Percentiles rank a stretch among this genome's conserved stretches.
Conservation (phyloP, 345 rosid species). For the Microthlaspi erraticum region DNA sequence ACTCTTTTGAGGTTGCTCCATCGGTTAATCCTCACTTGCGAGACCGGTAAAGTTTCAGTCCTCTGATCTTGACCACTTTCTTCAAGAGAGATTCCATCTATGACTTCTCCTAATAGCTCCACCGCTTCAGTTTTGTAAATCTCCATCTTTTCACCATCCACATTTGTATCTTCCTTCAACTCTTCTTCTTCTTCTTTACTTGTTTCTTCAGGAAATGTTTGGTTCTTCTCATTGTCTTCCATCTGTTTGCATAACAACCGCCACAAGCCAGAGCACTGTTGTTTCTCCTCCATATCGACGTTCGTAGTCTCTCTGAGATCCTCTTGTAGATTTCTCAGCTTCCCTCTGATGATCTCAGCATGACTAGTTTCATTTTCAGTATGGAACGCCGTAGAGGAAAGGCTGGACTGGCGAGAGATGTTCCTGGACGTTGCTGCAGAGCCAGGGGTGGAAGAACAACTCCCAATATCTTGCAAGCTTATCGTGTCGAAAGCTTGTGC, state of each 20-base stretch:
- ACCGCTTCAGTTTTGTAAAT: constrained; percentile 67
- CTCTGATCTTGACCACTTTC: constrained; percentile 56
- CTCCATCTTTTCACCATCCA: constrained; percentile 47
- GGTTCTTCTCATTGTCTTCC: constrained; percentile 58
- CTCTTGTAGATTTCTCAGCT: constrained; percentile 38
- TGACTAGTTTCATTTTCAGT: constrained; percentile 34
- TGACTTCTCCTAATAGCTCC: constrained; percentile 82
- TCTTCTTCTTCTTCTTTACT: constrained; percentile 41
- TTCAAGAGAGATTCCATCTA: constrained; percentile 73
- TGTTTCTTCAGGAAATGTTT: constrained; percentile 43
- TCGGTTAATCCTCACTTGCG: constrained; percentile 48
- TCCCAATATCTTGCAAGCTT: constrained; percentile 47
- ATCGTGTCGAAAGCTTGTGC: constrained; percentile 95
- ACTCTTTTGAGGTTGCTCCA: constrained; percentile 86
- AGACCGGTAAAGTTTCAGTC: constrained; percentile 38
- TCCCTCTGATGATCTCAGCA: constrained; percentile 42
- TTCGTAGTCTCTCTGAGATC: no score
- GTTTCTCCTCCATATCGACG: constrained; percentile 54
- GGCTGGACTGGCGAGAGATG: constrained; percentile 47
- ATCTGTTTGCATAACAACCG: constrained; percentile 70
- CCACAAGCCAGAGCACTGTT: constrained; percentile 72
- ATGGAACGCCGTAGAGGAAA: constrained; percentile 32
- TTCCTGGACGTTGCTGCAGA: constrained; percentile 48
- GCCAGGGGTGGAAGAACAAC: constrained; percentile 37
- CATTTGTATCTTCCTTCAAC: constrained; percentile 29